Evolutionary conservation across 2,329 filamentous ascomycete genomes (phyloP).

Genomic region (Fusarium abutilonis): DNA sequence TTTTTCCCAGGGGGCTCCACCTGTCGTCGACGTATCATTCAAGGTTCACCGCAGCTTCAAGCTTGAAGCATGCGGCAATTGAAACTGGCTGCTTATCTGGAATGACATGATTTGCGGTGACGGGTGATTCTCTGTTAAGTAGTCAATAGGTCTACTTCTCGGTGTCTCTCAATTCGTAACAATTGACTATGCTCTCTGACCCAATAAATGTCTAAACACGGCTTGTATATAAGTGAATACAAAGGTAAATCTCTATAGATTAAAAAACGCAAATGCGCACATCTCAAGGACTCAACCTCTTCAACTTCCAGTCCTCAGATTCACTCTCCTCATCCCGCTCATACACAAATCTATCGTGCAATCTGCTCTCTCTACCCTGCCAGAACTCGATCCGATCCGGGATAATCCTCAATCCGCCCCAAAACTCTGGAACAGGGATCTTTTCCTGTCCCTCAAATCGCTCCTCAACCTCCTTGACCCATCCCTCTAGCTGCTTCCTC

Average conservation of each 20-base stretch:
- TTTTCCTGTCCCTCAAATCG: conserved; percentile 78
- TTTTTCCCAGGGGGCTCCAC: neutral
- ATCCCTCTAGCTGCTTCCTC: conserved; percentile 76
- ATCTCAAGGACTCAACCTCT: conserved; percentile 73
- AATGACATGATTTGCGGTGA: no score
- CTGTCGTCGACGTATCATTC: neutral
- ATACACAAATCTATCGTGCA: conserved; percentile 96
- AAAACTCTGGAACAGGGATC: conserved; percentile 92
- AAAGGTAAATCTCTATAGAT: no score
- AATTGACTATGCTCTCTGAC: no score
- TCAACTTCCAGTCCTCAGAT: conserved; percentile 67
- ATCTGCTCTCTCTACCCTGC: conserved; percentile 86
- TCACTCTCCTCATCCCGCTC: conserved; percentile 64
- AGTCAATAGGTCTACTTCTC: no score
- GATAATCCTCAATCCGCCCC: conserved; percentile 88
- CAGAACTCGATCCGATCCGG: conserved; percentile 94
- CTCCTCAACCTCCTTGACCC: conserved; percentile 80
- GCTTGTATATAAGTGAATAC: no score
- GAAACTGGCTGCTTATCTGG: no score
- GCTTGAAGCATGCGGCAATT: neutral
- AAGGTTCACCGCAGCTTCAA: neutral
- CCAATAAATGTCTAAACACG: no score
- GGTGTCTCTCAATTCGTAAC: no score
- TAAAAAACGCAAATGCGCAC: no score
- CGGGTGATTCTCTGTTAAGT: no score